Base-by-base conservation (phyloP, 805 yeast genomes). In the Lachancea lanzarotensis region DNA sequence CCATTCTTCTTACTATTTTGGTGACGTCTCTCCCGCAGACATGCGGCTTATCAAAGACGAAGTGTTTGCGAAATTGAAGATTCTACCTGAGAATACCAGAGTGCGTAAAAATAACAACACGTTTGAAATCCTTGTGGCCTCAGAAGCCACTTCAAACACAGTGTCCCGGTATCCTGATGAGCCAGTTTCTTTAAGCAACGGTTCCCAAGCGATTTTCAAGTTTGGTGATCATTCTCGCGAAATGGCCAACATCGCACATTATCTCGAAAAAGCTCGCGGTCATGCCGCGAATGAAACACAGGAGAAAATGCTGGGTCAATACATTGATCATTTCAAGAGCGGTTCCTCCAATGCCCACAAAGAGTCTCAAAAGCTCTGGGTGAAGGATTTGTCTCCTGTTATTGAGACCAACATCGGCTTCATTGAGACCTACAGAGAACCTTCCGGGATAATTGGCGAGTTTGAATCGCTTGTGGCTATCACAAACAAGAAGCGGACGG, bases 391-490 rank as follows among this genome's bases (percentile, higher is more conserved):
- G 42, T 82, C 86, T 1, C 96, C 96, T 11, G 69, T 69, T 12
- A 81, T 82, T 32, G 88, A 81, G 66, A 80, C 91, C 37, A 87
- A 88, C 61, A 78, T 88, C 55, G 96, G 96, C 0, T 88, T 88
- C 62, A 88, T 88, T 54, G 96, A 88, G 68, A 88, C 96, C 25
- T 88, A 88, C 68, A 75, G 96, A 65, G 96, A 87, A 61, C 95
- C 95, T 13, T 77, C 90, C 27, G 95, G 95, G 38, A 86, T 87
- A 38, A 76, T 89, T 58, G 96, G 96, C 48, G 96, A 88, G 65
- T 88, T 93, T 91, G 96, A 88, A 68, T 87, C 95, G 25, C 69
- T 88, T 39, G 93, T 88, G 29, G 91, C 95, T 17, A 84, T 87
- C 78, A 95, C 88, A 45, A 87, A 88, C 66, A 82, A 84, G 59